phyloP scores from a whole-genome alignment of 129 eudicot genomes.

The Dittrichia graveolens region DNA sequence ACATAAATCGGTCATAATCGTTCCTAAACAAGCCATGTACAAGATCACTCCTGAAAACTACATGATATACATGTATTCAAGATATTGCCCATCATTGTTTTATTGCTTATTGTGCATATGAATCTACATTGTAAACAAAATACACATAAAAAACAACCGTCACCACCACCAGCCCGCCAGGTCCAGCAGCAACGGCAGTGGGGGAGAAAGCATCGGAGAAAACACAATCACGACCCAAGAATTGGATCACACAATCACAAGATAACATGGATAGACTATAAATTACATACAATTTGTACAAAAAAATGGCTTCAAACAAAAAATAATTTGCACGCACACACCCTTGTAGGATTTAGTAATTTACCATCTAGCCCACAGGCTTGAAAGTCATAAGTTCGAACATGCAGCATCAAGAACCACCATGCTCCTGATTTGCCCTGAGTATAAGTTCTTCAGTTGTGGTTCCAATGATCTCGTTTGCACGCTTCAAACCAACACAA shows the following conservation, averaged over 20 bases:
- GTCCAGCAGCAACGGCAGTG: not conserved
- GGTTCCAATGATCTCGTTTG: slow-evolving; percentile 90
- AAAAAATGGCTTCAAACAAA: slow-evolving; percentile 18
- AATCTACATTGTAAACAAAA: slow-evolving; percentile 15
- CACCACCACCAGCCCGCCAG: not conserved
- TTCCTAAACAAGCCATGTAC: too few species aligned
- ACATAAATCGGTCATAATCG: too few species aligned
- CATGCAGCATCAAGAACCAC: slow-evolving; percentile 39
- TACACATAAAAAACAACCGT: slow-evolving; percentile 6
- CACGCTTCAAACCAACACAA: slow-evolving; percentile 86
- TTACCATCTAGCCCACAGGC: not conserved
- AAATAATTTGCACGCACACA: slow-evolving; percentile 29
- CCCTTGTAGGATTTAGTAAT: not conserved
- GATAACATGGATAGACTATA: not conserved
- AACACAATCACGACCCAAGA: slow-evolving; percentile 4
- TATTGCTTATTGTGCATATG: slow-evolving; percentile 18
- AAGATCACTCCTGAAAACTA: not conserved
- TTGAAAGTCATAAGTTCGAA: not conserved
- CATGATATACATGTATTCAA: not conserved
- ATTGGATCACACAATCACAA: slow-evolving; percentile 1
- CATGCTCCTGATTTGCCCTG: slow-evolving; percentile 57
- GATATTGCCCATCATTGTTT: not conserved
- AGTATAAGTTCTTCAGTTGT: slow-evolving; percentile 93
- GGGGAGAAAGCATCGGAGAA: not conserved
- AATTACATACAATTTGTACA: slow-evolving; percentile 27